These are phyloP conservation scores for Colletotrichum sp. DNA, from an alignment of 2,329 filamentous ascomycete genomes.

Conservation along the genomic window DNA sequence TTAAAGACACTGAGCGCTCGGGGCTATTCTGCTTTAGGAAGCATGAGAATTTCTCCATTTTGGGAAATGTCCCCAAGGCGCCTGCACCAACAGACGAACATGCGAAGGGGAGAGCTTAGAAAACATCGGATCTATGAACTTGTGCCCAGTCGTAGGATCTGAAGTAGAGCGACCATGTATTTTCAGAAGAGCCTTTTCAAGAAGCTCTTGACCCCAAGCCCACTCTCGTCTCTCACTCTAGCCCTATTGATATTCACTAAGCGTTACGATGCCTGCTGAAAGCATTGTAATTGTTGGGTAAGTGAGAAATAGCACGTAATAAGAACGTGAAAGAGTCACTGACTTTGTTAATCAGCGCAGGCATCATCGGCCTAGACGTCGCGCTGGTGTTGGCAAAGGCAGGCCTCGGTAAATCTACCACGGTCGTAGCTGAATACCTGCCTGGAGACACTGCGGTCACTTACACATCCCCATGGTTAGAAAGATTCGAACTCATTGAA, in stretches of 20 bases:
- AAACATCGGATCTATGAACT: neutral
- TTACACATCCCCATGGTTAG: conserved; percentile 46
- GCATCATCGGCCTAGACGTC: conserved; percentile 43
- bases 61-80: neutral
- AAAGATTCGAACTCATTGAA: neutral
- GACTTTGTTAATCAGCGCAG: conserved; percentile 29
- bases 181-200: fast-evolving
- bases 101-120: neutral
- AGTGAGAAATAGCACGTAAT: neutral
- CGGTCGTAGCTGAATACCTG: conserved; percentile 42
- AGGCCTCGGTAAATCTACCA: conserved; percentile 35
- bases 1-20: neutral
- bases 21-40: fast-evolving
- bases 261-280: neutral
- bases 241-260: neutral
- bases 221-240: neutral
- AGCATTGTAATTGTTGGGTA: conserved; percentile 28
- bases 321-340: neutral
- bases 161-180: neutral
- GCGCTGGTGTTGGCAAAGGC: conserved; percentile 37
- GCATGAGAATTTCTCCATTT: neutral
- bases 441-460: conserved; percentile 40
- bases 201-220: neutral
- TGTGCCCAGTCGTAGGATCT: neutral
- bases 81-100: neutral